These are phyloP conservation scores for Serpula lacrymans DNA, from an alignment of 768 basidiomycete species.

Conservation along the genomic window DNA sequence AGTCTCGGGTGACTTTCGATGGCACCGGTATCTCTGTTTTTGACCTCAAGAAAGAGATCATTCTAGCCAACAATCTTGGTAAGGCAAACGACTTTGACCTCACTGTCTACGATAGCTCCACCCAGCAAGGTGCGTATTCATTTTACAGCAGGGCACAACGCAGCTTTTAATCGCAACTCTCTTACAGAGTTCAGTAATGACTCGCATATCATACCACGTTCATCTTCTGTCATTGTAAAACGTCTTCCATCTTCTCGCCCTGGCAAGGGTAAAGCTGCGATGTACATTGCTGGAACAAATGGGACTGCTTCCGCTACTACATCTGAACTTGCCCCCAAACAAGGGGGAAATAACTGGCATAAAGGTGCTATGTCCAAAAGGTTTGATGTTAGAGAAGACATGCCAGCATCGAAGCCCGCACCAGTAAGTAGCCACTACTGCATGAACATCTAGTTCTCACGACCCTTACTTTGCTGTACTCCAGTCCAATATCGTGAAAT, in stretches of 20 bases:
- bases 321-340: slow-evolving; percentile 46
- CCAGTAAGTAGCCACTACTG: slow-evolving; percentile 32
- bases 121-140: slow-evolving; percentile 74
- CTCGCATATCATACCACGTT: slow-evolving; percentile 85
- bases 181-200: slow-evolving; percentile 86
- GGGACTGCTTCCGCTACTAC: slow-evolving; percentile 38
- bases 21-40: slow-evolving; percentile 99
- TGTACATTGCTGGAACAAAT: slow-evolving; percentile 60
- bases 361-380: slow-evolving; percentile 82
- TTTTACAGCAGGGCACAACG: not conserved
- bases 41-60: slow-evolving; percentile 98
- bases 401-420: slow-evolving; percentile 19
- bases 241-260: slow-evolving; percentile 80
- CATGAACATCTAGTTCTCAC: slow-evolving; percentile 15
- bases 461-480: too few relatives aligned
- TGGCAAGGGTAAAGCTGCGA: slow-evolving; percentile 77
- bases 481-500: slow-evolving; percentile 41
- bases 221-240: slow-evolving; percentile 91
- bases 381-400: slow-evolving; percentile 83
- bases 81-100: slow-evolving; percentile 98
- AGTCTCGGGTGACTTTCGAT: slow-evolving; percentile 95
- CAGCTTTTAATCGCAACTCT: not conserved
- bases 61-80: slow-evolving; percentile 91
- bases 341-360: slow-evolving; percentile 48
- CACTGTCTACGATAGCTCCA: slow-evolving; percentile 75